Conservation (phyloP, 2,329 filamentous ascomycete species). For the Exserohilum turcica region DNA sequence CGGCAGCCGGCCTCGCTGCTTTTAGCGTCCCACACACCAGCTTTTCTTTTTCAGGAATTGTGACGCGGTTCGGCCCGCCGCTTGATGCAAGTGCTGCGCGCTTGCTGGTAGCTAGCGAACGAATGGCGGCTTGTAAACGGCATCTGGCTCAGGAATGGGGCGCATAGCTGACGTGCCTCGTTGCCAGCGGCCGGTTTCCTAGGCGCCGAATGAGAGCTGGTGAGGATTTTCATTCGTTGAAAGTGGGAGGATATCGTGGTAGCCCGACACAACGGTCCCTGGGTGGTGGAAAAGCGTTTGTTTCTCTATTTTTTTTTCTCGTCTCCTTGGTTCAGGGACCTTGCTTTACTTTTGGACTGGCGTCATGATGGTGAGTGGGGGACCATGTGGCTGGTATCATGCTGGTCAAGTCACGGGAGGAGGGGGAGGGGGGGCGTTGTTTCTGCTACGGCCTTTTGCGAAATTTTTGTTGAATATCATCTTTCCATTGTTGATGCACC, state of each 20-base stretch:
- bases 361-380: slow-evolving; percentile 3
- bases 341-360: slow-evolving; percentile 13
- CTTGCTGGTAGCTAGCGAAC: slow-evolving; percentile 34
- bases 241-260: slow-evolving; percentile 12
- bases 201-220: slow-evolving; percentile 12
- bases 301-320: slow-evolving; percentile 4
- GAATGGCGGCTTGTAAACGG: slow-evolving; percentile 31
- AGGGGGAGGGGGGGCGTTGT: no score
- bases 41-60: slow-evolving; percentile 36
- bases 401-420: slow-evolving; percentile 1
- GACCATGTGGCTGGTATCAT: slow-evolving; percentile 1
- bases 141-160: slow-evolving; percentile 10
- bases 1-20: slow-evolving; percentile 33
- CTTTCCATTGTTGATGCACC: slow-evolving; percentile 27
- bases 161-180: slow-evolving; percentile 19
- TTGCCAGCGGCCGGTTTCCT: slow-evolving; percentile 13
- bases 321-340: slow-evolving; percentile 9
- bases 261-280: slow-evolving; percentile 1
- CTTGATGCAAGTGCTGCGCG: slow-evolving; percentile 35
- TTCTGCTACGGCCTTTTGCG: slow-evolving; percentile 3
- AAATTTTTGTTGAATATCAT: slow-evolving; percentile 4
- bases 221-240: slow-evolving; percentile 21
- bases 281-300: slow-evolving; percentile 1
- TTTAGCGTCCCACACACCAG: slow-evolving; percentile 32
- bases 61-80: slow-evolving; percentile 43